Evolutionary conservation across 768 basidiomycete genomes (phyloP).

Genomic region (Phlebiopsis flavidoalba): DNA sequence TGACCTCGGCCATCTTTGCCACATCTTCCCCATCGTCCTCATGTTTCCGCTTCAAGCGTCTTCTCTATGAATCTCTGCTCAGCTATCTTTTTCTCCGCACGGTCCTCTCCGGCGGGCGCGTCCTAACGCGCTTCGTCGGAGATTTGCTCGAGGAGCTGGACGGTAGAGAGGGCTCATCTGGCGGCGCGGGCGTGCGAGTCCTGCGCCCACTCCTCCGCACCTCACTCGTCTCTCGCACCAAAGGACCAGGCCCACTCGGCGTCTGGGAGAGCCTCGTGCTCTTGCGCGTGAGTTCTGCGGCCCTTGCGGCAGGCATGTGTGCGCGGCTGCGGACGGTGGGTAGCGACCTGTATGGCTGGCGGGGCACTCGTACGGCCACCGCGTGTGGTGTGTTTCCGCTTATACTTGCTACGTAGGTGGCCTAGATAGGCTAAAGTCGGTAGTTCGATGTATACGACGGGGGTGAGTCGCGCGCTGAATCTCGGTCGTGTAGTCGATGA

Average conservation of each 20-base stretch:
- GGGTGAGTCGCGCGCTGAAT: not conserved
- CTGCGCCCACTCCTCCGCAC: not conserved
- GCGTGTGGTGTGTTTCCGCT: not conserved
- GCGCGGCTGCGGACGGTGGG: too few relatives aligned
- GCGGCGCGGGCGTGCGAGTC: not conserved
- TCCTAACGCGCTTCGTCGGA: not conserved
- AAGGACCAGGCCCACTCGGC: not conserved
- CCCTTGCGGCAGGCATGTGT: not conserved
- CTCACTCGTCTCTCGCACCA: not conserved
- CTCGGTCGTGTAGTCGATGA: not conserved
- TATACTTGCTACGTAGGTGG: not conserved
- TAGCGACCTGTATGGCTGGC: too few relatives aligned
- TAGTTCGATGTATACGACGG: not conserved
- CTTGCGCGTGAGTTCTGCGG: not conserved
- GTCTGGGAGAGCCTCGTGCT: not conserved
- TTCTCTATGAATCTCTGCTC: not conserved
- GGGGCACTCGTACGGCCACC: not conserved
- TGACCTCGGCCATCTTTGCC: not conserved
- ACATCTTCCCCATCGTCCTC: not conserved
- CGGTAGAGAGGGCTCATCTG: not conserved
- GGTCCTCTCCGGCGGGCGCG: too few relatives aligned
- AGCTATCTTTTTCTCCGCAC: not conserved
- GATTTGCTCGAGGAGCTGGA: not conserved
- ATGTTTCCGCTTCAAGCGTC: not conserved
- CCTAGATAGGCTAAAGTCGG: not conserved